These are phyloP conservation scores for Acer negundo DNA, from an alignment of 345 rosid genomes.

Conservation along the genomic window DNA sequence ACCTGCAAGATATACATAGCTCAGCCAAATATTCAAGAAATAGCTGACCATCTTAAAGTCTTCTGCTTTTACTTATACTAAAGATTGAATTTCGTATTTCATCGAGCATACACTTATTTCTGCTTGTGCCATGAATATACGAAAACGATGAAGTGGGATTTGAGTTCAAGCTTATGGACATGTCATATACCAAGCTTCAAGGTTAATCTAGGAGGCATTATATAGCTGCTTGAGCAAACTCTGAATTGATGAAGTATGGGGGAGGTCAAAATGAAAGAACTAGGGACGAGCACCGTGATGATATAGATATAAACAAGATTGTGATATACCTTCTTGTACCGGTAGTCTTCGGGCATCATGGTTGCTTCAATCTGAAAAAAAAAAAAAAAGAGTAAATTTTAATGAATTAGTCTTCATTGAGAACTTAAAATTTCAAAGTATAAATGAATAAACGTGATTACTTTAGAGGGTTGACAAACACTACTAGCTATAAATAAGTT, in stretches of 20 bases:
- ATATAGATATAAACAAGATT: conserved; percentile 15
- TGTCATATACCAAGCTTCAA: neutral
- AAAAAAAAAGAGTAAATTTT: neutral
- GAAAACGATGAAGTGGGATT: neutral
- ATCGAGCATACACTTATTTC: no score
- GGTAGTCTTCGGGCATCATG: conserved; percentile 86
- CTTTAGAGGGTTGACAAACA: neutral
- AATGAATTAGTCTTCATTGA: conserved; percentile 9
- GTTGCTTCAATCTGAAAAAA: conserved; percentile 76
- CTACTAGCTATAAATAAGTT: neutral
- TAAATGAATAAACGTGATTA: neutral
- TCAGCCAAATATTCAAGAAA: neutral
- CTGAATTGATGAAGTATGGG: no score
- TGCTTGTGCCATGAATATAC: neutral
- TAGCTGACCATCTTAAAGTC: neutral
- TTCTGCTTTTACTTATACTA: neutral
- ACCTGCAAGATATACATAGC: conserved; percentile 49
- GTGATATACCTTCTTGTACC: conserved; percentile 65
- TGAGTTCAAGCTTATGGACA: neutral
- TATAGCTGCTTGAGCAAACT: no score
- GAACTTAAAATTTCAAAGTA: neutral
- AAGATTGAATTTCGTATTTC: neutral
- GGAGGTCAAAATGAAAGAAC: neutral
- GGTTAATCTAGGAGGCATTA: no score
- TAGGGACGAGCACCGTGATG: neutral